A percentile compares a stretch with the other conserved stretches of the same genome.
phyloP scores from a whole-genome alignment of 805 yeast genomes.

The Saccharomycodes ludwigii region DNA sequence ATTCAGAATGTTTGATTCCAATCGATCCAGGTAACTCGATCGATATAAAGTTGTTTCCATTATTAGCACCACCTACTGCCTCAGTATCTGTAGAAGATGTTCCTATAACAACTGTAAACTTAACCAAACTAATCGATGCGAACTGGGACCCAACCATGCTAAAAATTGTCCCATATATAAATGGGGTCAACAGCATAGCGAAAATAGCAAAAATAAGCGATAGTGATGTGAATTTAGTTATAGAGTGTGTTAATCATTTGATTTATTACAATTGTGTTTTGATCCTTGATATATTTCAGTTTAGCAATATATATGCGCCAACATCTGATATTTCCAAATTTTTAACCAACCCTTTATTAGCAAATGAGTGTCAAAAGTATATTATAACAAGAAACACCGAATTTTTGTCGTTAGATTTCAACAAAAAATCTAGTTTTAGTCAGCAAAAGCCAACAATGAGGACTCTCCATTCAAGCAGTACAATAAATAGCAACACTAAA shows the following conservation, averaged over 20 bases:
- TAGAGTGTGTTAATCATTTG: slow-evolving; percentile 81
- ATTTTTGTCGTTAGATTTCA: slow-evolving; percentile 8
- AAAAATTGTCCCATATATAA: slow-evolving; percentile 70
- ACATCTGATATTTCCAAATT: slow-evolving; percentile 66
- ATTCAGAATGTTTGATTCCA: slow-evolving; percentile 92
- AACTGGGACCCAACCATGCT: slow-evolving; percentile 98
- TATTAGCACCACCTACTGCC: slow-evolving; percentile 63
- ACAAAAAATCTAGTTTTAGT: slow-evolving; percentile 6
- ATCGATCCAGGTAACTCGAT: slow-evolving; percentile 81
- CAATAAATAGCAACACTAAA: neutral
- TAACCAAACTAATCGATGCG: slow-evolving; percentile 64
- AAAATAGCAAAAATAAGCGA: slow-evolving; percentile 68
- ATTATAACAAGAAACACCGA: slow-evolving; percentile 30
- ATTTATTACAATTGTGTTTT: slow-evolving; percentile 81
- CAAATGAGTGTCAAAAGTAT: slow-evolving; percentile 76
- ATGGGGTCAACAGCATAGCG: slow-evolving; percentile 77
- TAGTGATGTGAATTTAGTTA: slow-evolving; percentile 66
- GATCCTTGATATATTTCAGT: slow-evolving; percentile 79
- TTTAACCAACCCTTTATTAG: slow-evolving; percentile 49
- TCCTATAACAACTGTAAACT: slow-evolving; percentile 77
- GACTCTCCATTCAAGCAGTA: slow-evolving; percentile 2
- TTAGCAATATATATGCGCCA: slow-evolving; percentile 78
- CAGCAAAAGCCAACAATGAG: slow-evolving; percentile 6
- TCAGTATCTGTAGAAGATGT: slow-evolving; percentile 72
- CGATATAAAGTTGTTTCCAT: slow-evolving; percentile 87